Evolutionary conservation across 257 asterid genomes (phyloP).

Genomic region (Solanum sejunctum): DNA sequence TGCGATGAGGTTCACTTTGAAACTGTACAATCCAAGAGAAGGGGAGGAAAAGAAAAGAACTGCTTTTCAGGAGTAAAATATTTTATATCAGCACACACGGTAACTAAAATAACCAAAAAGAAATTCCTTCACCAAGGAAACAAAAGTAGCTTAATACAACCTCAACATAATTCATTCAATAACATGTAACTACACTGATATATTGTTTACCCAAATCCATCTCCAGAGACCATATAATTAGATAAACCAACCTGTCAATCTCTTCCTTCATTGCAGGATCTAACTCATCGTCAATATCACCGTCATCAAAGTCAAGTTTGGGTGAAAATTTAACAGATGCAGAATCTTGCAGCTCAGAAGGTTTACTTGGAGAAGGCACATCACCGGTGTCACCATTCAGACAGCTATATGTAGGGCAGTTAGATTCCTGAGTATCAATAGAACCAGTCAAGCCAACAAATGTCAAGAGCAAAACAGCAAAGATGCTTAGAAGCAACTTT

Average conservation of each 20-base stretch:
- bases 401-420: constrained; percentile 23
- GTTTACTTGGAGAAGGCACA: constrained; percentile 16
- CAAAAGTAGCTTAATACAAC: neutral
- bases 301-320: constrained; percentile 62
- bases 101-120: neutral
- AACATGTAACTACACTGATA: neutral
- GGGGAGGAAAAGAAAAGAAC: neutral
- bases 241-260: constrained; percentile 56
- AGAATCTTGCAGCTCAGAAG: constrained; percentile 36
- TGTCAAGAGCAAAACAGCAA: neutral
- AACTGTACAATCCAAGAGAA: neutral
- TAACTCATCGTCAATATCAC: constrained; percentile 71
- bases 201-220: neutral
- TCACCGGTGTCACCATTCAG: constrained; percentile 18
- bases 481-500: neutral
- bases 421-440: neutral
- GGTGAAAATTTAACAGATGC: constrained; percentile 39
- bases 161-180: neutral
- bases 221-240: neutral
- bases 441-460: neutral
- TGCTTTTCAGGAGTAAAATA: neutral
- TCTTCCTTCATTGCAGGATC: constrained; percentile 88
- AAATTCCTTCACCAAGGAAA: neutral
- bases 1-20: neutral
- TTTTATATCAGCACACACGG: neutral